Conservation (phyloP, 108 stramenopile species). For the Skeletonema menzelii region DNA sequence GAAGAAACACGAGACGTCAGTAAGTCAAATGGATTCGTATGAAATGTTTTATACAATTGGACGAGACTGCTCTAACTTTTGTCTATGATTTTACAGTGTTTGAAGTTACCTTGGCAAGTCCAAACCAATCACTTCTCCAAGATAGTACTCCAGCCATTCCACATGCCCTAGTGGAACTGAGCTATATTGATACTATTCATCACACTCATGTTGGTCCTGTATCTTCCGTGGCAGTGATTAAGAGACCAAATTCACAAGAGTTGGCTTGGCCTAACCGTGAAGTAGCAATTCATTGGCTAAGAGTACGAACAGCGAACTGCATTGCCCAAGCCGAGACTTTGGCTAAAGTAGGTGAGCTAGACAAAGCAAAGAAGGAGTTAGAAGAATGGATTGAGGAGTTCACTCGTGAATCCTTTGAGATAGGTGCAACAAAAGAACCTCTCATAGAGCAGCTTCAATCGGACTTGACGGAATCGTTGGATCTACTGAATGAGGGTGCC, state of each 20-base stretch:
- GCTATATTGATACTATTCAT: conserved; percentile 34
- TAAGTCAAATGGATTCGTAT: not conserved
- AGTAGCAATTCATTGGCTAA: conserved; percentile 42
- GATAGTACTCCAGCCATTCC: conserved; percentile 4
- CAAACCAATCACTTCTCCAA: not conserved
- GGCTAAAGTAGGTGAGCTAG: conserved; percentile 25
- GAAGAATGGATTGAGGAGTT: conserved; percentile 29
- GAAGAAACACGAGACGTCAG: conserved; percentile 45
- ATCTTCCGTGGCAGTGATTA: conserved; percentile 15
- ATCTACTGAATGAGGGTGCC: conserved; percentile 15
- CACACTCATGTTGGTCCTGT: conserved; percentile 30
- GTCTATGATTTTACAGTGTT: conserved; percentile 10
- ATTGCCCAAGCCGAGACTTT: conserved; percentile 21
- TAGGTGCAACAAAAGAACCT: conserved; percentile 22
- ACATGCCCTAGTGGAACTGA: conserved; percentile 32
- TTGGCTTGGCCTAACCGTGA: conserved; percentile 36
- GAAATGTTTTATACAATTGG: not conserved
- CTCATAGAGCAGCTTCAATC: conserved; percentile 16
- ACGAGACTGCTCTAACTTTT: not conserved
- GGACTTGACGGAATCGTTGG: conserved; percentile 27
- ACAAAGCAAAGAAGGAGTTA: conserved; percentile 23
- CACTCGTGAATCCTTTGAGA: conserved; percentile 27
- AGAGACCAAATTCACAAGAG: conserved; percentile 23
- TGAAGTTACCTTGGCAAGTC: conserved; percentile 26
- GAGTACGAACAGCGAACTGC: conserved; percentile 35